Percentiles rank a stretch among this genome's conserved stretches.
These are phyloP conservation scores for Phytopythium boreale DNA, from an alignment of 352 stramenopile genomes.

Conservation along the genomic window DNA sequence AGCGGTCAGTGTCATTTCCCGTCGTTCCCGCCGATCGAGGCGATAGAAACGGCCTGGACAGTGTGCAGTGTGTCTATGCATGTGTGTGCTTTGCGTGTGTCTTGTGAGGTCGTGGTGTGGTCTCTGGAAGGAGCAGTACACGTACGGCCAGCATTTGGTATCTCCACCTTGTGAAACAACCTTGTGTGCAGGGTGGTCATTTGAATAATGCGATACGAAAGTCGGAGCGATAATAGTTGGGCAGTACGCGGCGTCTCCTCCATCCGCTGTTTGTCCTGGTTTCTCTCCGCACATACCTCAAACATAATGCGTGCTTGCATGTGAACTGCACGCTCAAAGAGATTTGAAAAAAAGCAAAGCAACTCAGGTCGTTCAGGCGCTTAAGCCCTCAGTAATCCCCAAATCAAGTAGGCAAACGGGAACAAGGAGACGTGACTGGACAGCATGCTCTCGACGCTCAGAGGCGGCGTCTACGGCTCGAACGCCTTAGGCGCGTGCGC, in stretches of 20 bases:
- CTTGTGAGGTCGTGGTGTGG: not conserved
- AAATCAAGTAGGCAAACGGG: too few relatives aligned
- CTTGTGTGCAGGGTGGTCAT: constrained; percentile 79
- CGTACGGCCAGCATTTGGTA: constrained; percentile 71
- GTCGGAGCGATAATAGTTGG: constrained; percentile 76
- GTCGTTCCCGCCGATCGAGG: too few relatives aligned
- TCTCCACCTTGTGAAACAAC: constrained; percentile 74
- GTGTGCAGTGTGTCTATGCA: too few relatives aligned
- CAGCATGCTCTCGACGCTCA: too few relatives aligned
- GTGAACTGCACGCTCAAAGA: not conserved
- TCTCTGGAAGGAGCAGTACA: constrained; percentile 2
- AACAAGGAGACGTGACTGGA: too few relatives aligned
- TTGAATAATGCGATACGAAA: constrained; percentile 77
- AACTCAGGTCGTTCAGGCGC: too few relatives aligned
- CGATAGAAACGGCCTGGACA: too few relatives aligned
- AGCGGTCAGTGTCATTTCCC: too few relatives aligned
- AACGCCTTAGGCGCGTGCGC: too few relatives aligned
- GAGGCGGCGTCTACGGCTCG: too few relatives aligned
- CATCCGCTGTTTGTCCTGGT: constrained; percentile 79
- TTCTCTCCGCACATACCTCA: constrained; percentile 51
- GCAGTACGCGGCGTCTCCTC: constrained; percentile 51
- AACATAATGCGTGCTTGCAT: constrained; percentile 4
- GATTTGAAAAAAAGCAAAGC: too few relatives aligned
- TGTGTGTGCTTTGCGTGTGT: not conserved
- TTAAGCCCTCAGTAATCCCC: too few relatives aligned